These are phyloP conservation scores for Lyophyllum atratum DNA, from an alignment of 768 basidiomycete genomes.

Conservation along the genomic window DNA sequence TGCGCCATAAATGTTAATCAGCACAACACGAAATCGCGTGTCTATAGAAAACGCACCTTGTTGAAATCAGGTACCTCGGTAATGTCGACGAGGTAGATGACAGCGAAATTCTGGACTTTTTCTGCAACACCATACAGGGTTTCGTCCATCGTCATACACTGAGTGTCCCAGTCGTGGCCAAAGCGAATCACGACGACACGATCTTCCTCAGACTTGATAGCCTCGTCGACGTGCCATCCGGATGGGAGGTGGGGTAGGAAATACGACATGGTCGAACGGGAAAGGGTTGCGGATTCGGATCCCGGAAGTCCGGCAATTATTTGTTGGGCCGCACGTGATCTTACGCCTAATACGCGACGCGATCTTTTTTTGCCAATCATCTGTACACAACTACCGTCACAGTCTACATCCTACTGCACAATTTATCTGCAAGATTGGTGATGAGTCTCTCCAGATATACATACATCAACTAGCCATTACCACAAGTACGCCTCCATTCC, in stretches of 20 bases:
- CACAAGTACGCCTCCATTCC: too few relatives aligned
- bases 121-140: conserved; percentile 90
- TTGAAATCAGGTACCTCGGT: conserved; percentile 98
- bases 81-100: conserved; percentile 94
- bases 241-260: conserved; percentile 87
- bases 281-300: background rate
- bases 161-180: conserved; percentile 89
- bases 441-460: too few relatives aligned
- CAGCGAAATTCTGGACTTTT: conserved; percentile 98
- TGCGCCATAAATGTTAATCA: conserved; percentile 1
- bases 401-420: too few relatives aligned
- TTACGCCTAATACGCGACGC: too few relatives aligned
- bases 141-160: conserved; percentile 99
- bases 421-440: too few relatives aligned
- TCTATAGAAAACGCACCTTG: conserved; percentile 58
- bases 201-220: conserved; percentile 98
- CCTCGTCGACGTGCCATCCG: conserved; percentile 99
- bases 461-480: too few relatives aligned
- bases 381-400: too few relatives aligned
- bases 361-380: too few relatives aligned
- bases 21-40: background rate
- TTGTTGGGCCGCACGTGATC: background rate
- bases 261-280: conserved; percentile 66
- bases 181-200: conserved; percentile 93
- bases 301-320: background rate